Evolutionary conservation across 2,329 filamentous ascomycete species (phyloP).

Genomic region (Dactylellina cionopaga): DNA sequence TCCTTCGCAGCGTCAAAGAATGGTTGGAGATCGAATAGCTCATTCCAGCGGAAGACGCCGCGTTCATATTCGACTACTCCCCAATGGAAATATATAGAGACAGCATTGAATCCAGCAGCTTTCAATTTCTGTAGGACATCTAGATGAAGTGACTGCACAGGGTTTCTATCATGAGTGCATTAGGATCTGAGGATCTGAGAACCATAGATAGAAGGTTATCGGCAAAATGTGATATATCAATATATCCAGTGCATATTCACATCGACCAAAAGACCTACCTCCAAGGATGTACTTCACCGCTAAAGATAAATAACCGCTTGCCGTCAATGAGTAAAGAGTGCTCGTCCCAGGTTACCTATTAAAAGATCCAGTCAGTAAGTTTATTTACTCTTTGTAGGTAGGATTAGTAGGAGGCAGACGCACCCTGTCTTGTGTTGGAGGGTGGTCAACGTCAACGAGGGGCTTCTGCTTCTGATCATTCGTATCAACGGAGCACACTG

Average conservation of each 20-base stretch:
- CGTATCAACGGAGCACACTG: neutral
- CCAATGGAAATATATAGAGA: slow-evolving; percentile 83
- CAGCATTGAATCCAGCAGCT: slow-evolving; percentile 67
- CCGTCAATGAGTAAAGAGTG: slow-evolving; percentile 76
- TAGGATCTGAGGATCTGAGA: too few species aligned
- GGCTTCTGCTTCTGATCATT: slow-evolving; percentile 20
- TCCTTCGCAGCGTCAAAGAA: slow-evolving; percentile 58
- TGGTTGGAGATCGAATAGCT: slow-evolving; percentile 54
- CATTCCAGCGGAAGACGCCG: slow-evolving; percentile 62
- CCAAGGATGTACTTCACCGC: slow-evolving; percentile 78
- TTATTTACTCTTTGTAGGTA: too few species aligned
- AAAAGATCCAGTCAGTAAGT: too few species aligned
- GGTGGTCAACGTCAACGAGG: slow-evolving; percentile 23
- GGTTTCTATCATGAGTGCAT: slow-evolving; percentile 62
- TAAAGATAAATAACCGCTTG: slow-evolving; percentile 76
- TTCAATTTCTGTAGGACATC: slow-evolving; percentile 68
- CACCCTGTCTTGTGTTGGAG: slow-evolving; percentile 27
- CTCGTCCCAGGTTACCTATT: slow-evolving; percentile 76
- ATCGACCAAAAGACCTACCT: too few species aligned
- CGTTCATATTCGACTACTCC: slow-evolving; percentile 64
- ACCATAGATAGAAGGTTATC: neutral
- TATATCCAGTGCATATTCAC: too few species aligned
- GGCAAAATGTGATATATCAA: neutral
- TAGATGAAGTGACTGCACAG: slow-evolving; percentile 71
- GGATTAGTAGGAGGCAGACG: neutral